Evolutionary conservation across 2,329 filamentous ascomycete species (phyloP).

Genomic region (Purpureocillium lavendulum): DNA sequence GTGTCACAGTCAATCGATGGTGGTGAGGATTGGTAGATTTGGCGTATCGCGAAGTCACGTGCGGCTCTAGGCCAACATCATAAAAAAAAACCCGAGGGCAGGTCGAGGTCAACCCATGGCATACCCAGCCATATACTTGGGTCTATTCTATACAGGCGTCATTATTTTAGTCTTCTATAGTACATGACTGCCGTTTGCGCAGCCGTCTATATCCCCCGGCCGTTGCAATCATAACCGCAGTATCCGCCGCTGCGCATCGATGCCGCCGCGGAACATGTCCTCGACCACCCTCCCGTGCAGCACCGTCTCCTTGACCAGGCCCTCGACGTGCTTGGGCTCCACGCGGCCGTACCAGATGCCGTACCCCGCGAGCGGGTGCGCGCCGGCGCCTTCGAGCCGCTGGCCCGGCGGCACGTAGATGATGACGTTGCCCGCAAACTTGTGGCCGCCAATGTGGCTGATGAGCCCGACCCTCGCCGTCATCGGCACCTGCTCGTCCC

Average conservation of each 20-base stretch:
- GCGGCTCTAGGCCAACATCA: neutral
- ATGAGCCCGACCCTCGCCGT: constrained; percentile 60
- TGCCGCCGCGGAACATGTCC: constrained; percentile 65
- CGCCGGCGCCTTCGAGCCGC: constrained; percentile 27
- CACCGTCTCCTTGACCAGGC: constrained; percentile 65
- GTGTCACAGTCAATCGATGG: too few species aligned
- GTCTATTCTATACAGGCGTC: neutral
- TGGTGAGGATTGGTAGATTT: too few species aligned
- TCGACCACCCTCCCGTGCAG: constrained; percentile 56
- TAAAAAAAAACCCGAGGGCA: neutral
- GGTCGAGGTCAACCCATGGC: neutral
- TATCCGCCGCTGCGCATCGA: constrained; percentile 46
- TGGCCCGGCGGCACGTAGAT: constrained; percentile 61
- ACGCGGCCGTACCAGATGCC: constrained; percentile 81
- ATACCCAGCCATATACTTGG: too few species aligned
- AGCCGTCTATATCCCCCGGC: too few species aligned
- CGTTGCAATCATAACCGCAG: constrained; percentile 36
- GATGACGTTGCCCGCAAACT: constrained; percentile 79
- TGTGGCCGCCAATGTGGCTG: constrained; percentile 77
- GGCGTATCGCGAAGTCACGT: too few species aligned
- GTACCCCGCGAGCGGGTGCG: constrained; percentile 56
- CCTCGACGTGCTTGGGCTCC: constrained; percentile 67
- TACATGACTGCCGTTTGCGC: too few species aligned
- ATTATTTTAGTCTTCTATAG: too few species aligned
- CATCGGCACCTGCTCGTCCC: neutral